Conservation (phyloP, 176 grass and related monocot species). For the Aegilops bicornis region DNA sequence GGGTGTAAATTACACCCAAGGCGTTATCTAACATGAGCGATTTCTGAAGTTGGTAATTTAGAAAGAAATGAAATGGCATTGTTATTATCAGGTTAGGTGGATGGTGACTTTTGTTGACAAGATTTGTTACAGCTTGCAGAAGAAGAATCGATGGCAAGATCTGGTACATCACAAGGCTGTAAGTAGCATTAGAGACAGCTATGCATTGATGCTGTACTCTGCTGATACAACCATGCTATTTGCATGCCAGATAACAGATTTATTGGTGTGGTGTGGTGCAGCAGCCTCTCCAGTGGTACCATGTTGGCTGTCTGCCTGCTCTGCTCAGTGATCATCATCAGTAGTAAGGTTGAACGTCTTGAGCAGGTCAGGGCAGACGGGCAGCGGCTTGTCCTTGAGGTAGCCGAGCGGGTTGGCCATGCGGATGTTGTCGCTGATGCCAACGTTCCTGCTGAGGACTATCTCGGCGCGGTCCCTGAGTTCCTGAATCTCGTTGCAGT, state of each 20-base stretch:
- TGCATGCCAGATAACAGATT: constrained; percentile 13
- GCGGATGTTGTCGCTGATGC: constrained; percentile 41
- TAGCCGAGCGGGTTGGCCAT: constrained; percentile 66
- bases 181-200: constrained; percentile 18
- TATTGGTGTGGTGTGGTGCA: not conserved
- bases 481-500: constrained; percentile 32
- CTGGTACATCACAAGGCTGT: constrained; percentile 20
- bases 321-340: constrained; percentile 5
- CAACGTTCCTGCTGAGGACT: constrained; percentile 38
- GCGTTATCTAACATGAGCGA: constrained; percentile 17
- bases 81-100: constrained; percentile 1
- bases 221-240: constrained; percentile 8
- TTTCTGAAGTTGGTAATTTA: constrained; percentile 22
- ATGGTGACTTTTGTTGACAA: not conserved
- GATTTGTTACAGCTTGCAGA: not conserved
- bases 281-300: constrained; percentile 9
- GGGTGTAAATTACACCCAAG: constrained; percentile 45
- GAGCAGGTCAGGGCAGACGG: constrained; percentile 53
- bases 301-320: not conserved
- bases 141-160: not conserved
- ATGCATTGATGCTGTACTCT: constrained; percentile 8
- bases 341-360: constrained; percentile 29
- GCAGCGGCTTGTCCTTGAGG: constrained; percentile 58
- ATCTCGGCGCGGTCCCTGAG: constrained; percentile 47
- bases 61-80: constrained; percentile 35